Evolutionary conservation across 2,329 filamentous ascomycete species (phyloP), one percentile per base, ranked within the genome.

Genomic region (Pseudocercospora ulei): DNA sequence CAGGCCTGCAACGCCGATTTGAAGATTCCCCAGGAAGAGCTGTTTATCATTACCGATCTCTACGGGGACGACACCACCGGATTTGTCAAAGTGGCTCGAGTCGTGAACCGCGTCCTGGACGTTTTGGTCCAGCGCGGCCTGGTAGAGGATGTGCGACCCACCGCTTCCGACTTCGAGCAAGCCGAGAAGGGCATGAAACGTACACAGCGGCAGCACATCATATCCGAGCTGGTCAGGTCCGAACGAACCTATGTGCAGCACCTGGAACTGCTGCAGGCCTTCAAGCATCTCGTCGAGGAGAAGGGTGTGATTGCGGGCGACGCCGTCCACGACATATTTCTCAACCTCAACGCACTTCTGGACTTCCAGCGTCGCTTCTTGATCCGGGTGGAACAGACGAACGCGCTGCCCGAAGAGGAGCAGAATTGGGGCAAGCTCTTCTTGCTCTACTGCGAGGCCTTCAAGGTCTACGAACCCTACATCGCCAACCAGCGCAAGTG

Each of bases 231-330:
- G 30, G 81, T 98, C 39, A 84, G 88, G 53, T 96, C 88, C 1
- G 90, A 98, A 63, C 79, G 90, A 47, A 95, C 95, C 63, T 98
- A 98, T 54, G 90, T 96, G 3, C 87, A 96, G 60, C 90, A 98
- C 66, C 66, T 98, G 37, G 88, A 96, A 60, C 88, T 94, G 51
- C 64, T 98, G 22, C 86, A 96, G 60, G 80, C 87, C 34, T 73
- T 96, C 57, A 96, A 94, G 65, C 88, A 84, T 63, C 76, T 80
- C 14, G 70, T 96, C 39, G 86, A 95, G 53, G 82, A 92, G 58
- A 86, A 80, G 50, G 86, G 86, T 23, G 76, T 85, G 23, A 77
- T 96, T 48, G 82, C 84, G 1, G 88, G 90, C 38, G 90, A 98
- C 59, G 76, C 80, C 6, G 80, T 94, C 13, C 87, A 96, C 64